A percentile compares a stretch with the other conserved stretches of the same genome.
These are phyloP conservation scores for Schoenoplectus triqueter DNA, from an alignment of 202 grass and related monocot genomes.

Conservation along the genomic window DNA sequence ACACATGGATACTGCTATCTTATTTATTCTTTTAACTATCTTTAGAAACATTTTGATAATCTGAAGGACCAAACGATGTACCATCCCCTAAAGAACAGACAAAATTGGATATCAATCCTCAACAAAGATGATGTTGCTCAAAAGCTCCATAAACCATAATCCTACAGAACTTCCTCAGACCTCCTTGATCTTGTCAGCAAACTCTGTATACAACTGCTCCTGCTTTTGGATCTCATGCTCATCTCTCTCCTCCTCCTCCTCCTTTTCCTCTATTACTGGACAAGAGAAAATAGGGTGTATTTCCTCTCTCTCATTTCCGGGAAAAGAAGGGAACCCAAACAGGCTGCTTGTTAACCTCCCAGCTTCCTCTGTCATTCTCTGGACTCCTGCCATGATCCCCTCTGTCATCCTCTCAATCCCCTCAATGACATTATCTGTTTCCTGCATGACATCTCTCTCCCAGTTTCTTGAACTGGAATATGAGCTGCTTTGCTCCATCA, in stretches of 20 bases:
- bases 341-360: conserved; percentile 56
- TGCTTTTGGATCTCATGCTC: conserved; percentile 36
- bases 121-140: background rate
- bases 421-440: conserved; percentile 27
- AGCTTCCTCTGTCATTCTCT: conserved; percentile 46
- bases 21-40: background rate
- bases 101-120: background rate
- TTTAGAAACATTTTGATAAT: background rate
- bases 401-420: conserved; percentile 39
- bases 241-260: conserved; percentile 39
- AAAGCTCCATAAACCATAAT: conserved; percentile 3
- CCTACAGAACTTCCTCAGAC: conserved; percentile 52
- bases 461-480: conserved; percentile 29
- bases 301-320: conserved; percentile 33
- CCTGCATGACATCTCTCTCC: conserved; percentile 54
- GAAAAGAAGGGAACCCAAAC: conserved; percentile 54
- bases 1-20: background rate
- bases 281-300: conserved; percentile 3
- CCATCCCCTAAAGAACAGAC: background rate
- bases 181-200: conserved; percentile 65
- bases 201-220: conserved; percentile 53
- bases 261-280: conserved; percentile 41
- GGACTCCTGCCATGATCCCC: conserved; percentile 53
- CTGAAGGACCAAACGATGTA: background rate
- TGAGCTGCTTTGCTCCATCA: background rate